These are phyloP conservation scores for Boletus rufocinnamomeus DNA, from an alignment of 768 basidiomycete species.

Conservation along the genomic window DNA sequence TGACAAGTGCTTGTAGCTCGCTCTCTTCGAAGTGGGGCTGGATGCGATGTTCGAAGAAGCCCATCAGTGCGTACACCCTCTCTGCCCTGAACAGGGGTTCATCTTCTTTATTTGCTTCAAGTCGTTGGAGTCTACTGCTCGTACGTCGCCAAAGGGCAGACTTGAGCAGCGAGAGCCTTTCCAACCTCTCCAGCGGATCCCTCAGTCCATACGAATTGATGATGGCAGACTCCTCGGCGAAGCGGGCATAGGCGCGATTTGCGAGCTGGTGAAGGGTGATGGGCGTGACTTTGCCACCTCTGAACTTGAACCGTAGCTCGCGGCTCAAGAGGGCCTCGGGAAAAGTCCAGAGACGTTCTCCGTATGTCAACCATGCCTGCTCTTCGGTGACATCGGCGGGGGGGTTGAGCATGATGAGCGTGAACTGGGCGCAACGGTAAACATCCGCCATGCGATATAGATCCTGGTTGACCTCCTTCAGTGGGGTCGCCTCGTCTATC, in stretches of 20 bases:
- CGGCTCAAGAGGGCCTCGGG: slow-evolving; percentile 27
- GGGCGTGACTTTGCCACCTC: slow-evolving; percentile 10
- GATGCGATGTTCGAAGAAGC: slow-evolving; percentile 31
- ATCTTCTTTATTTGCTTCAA: neutral
- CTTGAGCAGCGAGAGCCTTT: slow-evolving; percentile 24
- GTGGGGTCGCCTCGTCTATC: neutral
- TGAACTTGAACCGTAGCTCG: slow-evolving; percentile 18
- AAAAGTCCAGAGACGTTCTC: slow-evolving; percentile 29
- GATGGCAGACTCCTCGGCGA: slow-evolving; percentile 23
- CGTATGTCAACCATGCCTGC: slow-evolving; percentile 19
- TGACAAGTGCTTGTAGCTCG: slow-evolving; percentile 23
- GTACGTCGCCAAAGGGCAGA: slow-evolving; percentile 28
- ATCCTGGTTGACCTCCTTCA: slow-evolving; percentile 17
- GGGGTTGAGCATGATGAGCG: slow-evolving; percentile 24
- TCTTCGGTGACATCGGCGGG: neutral
- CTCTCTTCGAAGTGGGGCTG: slow-evolving; percentile 18
- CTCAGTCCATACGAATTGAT: slow-evolving; percentile 22
- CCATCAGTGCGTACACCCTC: slow-evolving; percentile 31
- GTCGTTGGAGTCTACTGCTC: neutral
- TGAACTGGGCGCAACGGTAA: slow-evolving; percentile 25
- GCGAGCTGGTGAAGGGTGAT: slow-evolving; percentile 30
- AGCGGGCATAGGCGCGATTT: slow-evolving; percentile 19
- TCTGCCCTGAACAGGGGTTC: slow-evolving; percentile 13
- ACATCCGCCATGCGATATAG: slow-evolving; percentile 29
- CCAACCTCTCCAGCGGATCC: slow-evolving; percentile 28